Evolutionary conservation across 2,329 filamentous ascomycete species (phyloP).

Genomic region (Incumbomyces delicatus): DNA sequence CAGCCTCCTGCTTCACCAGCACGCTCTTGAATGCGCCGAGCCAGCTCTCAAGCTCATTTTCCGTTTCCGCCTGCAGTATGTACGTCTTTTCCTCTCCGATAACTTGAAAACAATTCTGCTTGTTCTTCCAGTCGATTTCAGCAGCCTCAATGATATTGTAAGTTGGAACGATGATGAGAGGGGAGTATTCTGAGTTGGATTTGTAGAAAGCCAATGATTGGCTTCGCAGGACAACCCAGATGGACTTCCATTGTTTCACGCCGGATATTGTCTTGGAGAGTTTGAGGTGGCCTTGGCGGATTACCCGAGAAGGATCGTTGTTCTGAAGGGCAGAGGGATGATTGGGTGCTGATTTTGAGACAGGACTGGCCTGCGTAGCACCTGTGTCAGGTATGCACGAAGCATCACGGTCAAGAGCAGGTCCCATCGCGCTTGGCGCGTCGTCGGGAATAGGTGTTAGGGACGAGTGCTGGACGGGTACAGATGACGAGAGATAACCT

Average conservation of each 20-base stretch:
- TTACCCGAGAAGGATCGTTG: conserved; percentile 68
- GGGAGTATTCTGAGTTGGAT: conserved; percentile 79
- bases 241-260: conserved; percentile 85
- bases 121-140: conserved; percentile 80
- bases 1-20: conserved; percentile 6
- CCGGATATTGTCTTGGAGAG: conserved; percentile 61
- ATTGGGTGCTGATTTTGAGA: conserved; percentile 33
- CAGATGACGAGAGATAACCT: conserved; percentile 15
- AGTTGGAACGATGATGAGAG: conserved; percentile 71
- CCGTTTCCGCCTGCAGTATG: conserved; percentile 65
- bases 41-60: conserved; percentile 74
- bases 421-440: conserved; percentile 20
- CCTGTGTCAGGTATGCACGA: conserved; percentile 4
- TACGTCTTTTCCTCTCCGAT: conserved; percentile 87
- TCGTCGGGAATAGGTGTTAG: conserved; percentile 5
- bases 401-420: conserved; percentile 22
- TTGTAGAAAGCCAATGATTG: conserved; percentile 86
- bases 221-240: conserved; percentile 84
- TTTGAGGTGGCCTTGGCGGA: conserved; percentile 86
- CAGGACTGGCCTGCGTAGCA: conserved; percentile 7
- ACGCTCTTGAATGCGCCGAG: conserved; percentile 75
- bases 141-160: conserved; percentile 76
- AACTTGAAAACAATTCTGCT: conserved; percentile 78
- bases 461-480: conserved; percentile 8
- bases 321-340: too few species aligned